phyloP scores from a whole-genome alignment of 495 filamentous ascomycete species.

The Neurospora intermedia region DNA sequence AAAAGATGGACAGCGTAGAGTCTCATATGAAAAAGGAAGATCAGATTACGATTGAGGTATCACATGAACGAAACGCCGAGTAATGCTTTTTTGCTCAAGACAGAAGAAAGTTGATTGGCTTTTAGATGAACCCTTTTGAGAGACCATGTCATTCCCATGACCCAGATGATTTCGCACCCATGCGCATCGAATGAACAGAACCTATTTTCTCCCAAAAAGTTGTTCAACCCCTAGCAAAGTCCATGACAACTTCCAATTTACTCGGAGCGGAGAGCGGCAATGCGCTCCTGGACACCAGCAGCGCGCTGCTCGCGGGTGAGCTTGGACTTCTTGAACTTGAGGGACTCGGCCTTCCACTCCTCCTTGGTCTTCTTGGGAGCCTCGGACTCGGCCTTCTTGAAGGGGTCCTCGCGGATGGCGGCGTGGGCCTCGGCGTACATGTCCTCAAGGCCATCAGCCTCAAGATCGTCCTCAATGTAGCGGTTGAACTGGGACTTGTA shows the following conservation, averaged over 20 bases:
- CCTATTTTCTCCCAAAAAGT: not conserved
- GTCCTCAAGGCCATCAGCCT: slow-evolving; percentile 96
- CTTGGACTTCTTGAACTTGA: slow-evolving; percentile 73
- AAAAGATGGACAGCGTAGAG: not conserved
- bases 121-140: slow-evolving; percentile 16
- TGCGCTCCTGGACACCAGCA: slow-evolving; percentile 76
- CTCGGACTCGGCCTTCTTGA: slow-evolving; percentile 80
- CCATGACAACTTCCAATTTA: slow-evolving; percentile 15
- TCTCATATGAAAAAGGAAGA: not conserved
- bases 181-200: not conserved
- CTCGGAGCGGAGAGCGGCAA: slow-evolving; percentile 54
- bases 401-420: slow-evolving; percentile 95
- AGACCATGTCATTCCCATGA: not conserved
- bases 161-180: not conserved
- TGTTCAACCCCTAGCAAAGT: slow-evolving; percentile 16
- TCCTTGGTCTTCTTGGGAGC: slow-evolving; percentile 86
- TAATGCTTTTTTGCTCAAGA: not conserved
- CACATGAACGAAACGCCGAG: not conserved
- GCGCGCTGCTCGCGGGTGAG: slow-evolving; percentile 69
- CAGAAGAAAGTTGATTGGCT: slow-evolving; percentile 18
- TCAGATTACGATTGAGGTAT: not conserved
- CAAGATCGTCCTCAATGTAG: slow-evolving; percentile 93
- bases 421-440: slow-evolving; percentile 90
- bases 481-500: slow-evolving; percentile 95
- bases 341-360: slow-evolving; percentile 89